Evolutionary conservation across 2,329 filamentous ascomycete species (phyloP).

Genomic region (Leptodontidium sp.): DNA sequence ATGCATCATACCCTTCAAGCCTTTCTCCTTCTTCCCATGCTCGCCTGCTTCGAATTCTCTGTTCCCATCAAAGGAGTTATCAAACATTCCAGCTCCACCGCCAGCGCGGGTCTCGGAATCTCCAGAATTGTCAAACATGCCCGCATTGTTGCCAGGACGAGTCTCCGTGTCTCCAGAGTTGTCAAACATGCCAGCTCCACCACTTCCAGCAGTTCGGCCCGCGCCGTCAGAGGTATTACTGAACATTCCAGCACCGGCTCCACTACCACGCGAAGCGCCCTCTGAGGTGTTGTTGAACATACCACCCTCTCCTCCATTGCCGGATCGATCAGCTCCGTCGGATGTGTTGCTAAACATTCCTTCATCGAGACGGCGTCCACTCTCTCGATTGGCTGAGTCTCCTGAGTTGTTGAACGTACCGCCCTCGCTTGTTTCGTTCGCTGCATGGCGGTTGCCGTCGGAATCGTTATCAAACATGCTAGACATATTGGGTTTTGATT

Average conservation of each 20-base stretch:
- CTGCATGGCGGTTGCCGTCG: constrained; percentile 7
- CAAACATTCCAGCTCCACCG: constrained; percentile 15
- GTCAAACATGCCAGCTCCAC: constrained; percentile 14
- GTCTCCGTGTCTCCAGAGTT: background rate
- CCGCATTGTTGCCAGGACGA: background rate
- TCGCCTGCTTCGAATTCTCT: background rate
- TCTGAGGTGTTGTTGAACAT: constrained; percentile 19
- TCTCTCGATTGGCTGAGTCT: background rate
- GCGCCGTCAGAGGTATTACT: constrained; percentile 3
- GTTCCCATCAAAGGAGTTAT: background rate
- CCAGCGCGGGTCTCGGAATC: background rate
- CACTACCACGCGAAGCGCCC: background rate
- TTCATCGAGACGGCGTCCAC: background rate
- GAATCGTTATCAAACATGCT: constrained; percentile 17
- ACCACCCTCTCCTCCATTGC: background rate
- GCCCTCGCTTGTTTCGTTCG: constrained; percentile 7
- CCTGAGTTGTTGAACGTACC: background rate
- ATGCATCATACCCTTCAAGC: background rate
- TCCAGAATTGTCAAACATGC: constrained; percentile 16
- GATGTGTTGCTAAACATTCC: constrained; percentile 5
- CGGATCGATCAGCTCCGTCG: background rate
- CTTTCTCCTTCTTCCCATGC: constrained; percentile 5
- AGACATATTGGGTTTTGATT: background rate
- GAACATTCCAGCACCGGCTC: background rate
- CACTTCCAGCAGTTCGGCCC: background rate